A percentile compares a stretch with the other conserved stretches of the same genome.
phyloP scores from a whole-genome alignment of 495 filamentous ascomycete genomes.

The Lepraria neglecta region DNA sequence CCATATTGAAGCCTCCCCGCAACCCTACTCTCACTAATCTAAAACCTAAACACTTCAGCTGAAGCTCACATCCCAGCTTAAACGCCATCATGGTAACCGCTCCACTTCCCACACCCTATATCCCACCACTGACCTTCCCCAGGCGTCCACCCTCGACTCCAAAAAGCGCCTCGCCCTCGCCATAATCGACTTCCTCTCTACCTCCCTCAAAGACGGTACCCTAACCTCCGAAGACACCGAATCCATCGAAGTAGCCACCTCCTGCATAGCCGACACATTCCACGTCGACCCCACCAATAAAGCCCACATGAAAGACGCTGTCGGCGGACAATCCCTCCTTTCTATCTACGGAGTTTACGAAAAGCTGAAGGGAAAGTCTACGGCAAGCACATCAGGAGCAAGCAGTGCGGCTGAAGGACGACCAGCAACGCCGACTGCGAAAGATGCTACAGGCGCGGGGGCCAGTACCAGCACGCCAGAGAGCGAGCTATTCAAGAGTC shows the following conservation, averaged over 20 bases:
- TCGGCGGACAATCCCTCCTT: conserved; percentile 77
- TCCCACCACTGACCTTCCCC: conserved; percentile 7
- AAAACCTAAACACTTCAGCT: neutral
- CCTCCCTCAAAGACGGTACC: conserved; percentile 81
- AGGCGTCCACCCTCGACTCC: conserved; percentile 52
- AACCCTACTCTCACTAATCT: neutral
- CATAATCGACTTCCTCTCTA: conserved; percentile 88
- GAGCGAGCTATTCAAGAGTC: conserved; percentile 81
- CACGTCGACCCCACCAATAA: conserved; percentile 79
- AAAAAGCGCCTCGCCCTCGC: conserved; percentile 96
- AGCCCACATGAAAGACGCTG: conserved; percentile 64
- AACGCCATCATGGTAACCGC: conserved; percentile 16
- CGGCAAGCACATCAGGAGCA: conserved; percentile 25
- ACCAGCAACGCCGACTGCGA: conserved; percentile 30
- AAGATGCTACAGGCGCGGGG: neutral
- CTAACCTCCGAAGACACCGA: conserved; percentile 80
- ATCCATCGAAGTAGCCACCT: conserved; percentile 82
- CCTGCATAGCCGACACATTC: conserved; percentile 92
- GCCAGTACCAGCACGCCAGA: conserved; percentile 47
- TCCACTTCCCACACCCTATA: neutral
- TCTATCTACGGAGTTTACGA: conserved; percentile 94
- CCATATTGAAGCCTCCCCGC: neutral
- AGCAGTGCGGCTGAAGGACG: conserved; percentile 29
- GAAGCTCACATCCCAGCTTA: neutral
- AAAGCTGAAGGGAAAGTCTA: conserved; percentile 69